A percentile compares a stretch with the other conserved stretches of the same genome.
Evolutionary conservation across 176 grass and related monocot species (phyloP).

Genomic region (Cenchrus americanus): DNA sequence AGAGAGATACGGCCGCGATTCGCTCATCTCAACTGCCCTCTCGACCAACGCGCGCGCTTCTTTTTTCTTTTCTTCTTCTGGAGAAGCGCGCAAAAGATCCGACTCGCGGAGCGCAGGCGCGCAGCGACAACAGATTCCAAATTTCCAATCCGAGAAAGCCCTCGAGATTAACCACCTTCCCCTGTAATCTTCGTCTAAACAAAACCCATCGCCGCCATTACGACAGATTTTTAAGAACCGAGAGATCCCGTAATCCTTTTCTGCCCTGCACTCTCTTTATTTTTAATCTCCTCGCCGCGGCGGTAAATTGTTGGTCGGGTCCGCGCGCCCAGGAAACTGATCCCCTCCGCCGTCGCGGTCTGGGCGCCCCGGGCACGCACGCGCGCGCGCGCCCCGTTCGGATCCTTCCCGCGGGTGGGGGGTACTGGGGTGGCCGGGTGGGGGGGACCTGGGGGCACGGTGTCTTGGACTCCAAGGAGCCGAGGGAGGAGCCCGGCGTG

Average conservation of each 20-base stretch:
- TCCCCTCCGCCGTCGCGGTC: neutral
- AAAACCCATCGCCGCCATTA: neutral
- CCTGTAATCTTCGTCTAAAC: neutral
- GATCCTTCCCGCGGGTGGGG: neutral
- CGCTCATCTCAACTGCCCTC: neutral
- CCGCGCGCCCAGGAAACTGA: neutral
- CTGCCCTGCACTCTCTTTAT: neutral
- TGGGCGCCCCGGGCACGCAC: neutral
- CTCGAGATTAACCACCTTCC: slow-evolving; percentile 6
- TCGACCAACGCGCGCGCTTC: neutral
- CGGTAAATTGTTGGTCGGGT: no score
- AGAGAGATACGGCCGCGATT: no score
- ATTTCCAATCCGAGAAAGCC: neutral
- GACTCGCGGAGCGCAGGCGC: no score
- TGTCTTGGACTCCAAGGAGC: slow-evolving; percentile 45
- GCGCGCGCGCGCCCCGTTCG: neutral
- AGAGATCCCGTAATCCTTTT: neutral
- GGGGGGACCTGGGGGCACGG: neutral
- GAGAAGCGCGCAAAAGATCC: slow-evolving; percentile 1
- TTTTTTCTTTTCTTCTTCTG: neutral
- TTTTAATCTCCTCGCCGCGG: neutral
- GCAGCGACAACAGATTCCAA: neutral
- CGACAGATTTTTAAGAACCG: neutral
- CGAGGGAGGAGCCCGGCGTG: neutral
- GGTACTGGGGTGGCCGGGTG: no score